Conservation (phyloP, 1,139 yeast genomes). For the Kurtzmaniella quercitrusa region DNA sequence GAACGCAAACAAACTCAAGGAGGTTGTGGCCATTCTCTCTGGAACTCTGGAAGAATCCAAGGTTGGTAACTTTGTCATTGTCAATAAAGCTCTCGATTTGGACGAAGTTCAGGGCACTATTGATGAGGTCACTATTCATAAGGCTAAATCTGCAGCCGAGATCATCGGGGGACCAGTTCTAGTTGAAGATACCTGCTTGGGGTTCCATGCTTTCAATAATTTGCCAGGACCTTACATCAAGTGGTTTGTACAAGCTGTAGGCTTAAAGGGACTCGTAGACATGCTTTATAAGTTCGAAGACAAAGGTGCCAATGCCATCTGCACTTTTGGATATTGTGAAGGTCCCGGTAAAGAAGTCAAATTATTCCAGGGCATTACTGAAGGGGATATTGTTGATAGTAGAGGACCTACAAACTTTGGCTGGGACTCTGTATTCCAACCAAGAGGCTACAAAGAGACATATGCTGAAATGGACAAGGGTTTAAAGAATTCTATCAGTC, state of each 20-base stretch:
- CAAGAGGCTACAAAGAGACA: slow-evolving; percentile 64
- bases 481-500: slow-evolving; percentile 77
- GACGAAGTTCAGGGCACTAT: slow-evolving; percentile 90
- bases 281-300: slow-evolving; percentile 78
- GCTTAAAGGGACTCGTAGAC: slow-evolving; percentile 69
- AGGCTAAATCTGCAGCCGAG: slow-evolving; percentile 74
- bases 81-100: slow-evolving; percentile 66
- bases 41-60: slow-evolving; percentile 19
- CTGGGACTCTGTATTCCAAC: slow-evolving; percentile 91
- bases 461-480: slow-evolving; percentile 88
- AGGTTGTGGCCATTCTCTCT: slow-evolving; percentile 71
- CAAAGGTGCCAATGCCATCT: slow-evolving; percentile 81
- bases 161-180: slow-evolving; percentile 67
- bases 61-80: slow-evolving; percentile 53
- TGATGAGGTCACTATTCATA: slow-evolving; percentile 75
- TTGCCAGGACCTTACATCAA: slow-evolving; percentile 92
- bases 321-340: slow-evolving; percentile 88
- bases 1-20: slow-evolving; percentile 80
- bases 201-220: slow-evolving; percentile 70
- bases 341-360: slow-evolving; percentile 71
- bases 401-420: slow-evolving; percentile 84
- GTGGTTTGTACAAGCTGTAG: slow-evolving; percentile 79
- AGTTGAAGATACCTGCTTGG: slow-evolving; percentile 93
- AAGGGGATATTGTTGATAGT: slow-evolving; percentile 73
- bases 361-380: slow-evolving; percentile 80